Base-by-base conservation (phyloP, 805 yeast species). In the Candida dajiaensis region DNA sequence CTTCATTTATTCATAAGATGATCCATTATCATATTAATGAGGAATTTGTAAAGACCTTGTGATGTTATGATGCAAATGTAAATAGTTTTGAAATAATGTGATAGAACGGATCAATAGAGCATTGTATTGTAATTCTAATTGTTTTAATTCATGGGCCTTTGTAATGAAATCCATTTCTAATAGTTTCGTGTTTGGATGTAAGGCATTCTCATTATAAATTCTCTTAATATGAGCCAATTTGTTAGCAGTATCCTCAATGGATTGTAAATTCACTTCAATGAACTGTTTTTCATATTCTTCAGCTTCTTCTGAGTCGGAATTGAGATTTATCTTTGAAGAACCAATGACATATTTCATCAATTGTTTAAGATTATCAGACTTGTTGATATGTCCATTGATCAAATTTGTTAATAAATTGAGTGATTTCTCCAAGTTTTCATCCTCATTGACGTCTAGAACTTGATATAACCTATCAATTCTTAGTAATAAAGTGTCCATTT, bases 11-110 rank as follows among this genome's bases (percentile, higher is more conserved):
- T 12, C 7, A n/a, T 8, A 33, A 16, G 20, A 33, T 33, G 18
- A 8, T 33, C 6, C 18, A 33, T 16, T 5, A 33, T 16, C 36
- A 33, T 16, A 16, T 33, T 33, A 18, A 33, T 9, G 36, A 33
- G 20, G 36, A 33, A 6, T 33, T 33, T 16, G 2, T 33, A 12
- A 33, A 33, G 25, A 36, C 45, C 9, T 45, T 41, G 22, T 53
- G 50, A 55, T 54, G 37, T 56, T 55, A 2, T 48, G 52, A 25
- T 46, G 48, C 31, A 59, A 20, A n/a, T 55, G 50, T 11, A 59
- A 39, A 28, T 48, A 58, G 41, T 60, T 60, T 38, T 57, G 61
- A 15, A 59, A 29, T 18, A 59, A 10, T 9, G 49, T 48, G 3
- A 59, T 47, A 2, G 61, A 55, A 10, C 58, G 44, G 3, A 59